phyloP scores from a whole-genome alignment of 2,329 filamentous ascomycete species.

The Colletotrichum sp. region DNA sequence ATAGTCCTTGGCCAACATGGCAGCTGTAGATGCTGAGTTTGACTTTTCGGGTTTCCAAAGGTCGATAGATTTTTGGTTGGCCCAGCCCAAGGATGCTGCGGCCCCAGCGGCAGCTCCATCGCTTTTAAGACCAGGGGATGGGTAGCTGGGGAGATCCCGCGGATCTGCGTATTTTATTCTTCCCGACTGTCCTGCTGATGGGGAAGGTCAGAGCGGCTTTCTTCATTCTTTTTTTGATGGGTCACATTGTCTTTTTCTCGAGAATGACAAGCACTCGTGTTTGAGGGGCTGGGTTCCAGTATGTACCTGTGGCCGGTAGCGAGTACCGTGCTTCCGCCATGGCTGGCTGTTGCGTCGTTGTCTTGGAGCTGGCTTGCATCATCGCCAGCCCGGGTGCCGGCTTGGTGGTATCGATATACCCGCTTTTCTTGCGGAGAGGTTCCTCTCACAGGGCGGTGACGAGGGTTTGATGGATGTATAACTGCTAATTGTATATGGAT shows the following conservation, averaged over 20 bases:
- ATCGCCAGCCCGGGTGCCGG: constrained; percentile 12
- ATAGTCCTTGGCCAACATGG: constrained; percentile 45
- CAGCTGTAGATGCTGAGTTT: constrained; percentile 51
- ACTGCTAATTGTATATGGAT: neutral
- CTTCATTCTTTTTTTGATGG: neutral
- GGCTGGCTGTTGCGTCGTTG: constrained; percentile 8
- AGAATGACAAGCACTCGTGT: constrained; percentile 1
- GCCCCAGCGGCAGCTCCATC: constrained; percentile 70
- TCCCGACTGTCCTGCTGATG: constrained; percentile 32
- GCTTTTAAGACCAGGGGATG: constrained; percentile 64
- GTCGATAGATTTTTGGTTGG: constrained; percentile 68
- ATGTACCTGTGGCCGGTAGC: constrained; percentile 16
- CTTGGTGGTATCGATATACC: constrained; percentile 12
- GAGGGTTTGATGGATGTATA: neutral
- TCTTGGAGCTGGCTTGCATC: constrained; percentile 19
- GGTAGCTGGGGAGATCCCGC: constrained; percentile 75
- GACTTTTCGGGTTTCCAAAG: constrained; percentile 68
- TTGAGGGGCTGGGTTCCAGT: constrained; percentile 2
- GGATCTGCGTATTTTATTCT: constrained; percentile 73
- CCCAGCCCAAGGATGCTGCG: constrained; percentile 76
- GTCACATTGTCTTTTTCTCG: neutral
- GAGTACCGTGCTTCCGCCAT: constrained; percentile 21
- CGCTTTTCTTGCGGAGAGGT: neutral
- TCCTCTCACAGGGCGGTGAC: neutral
- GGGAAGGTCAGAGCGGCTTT: neutral